phyloP scores from a whole-genome alignment of 106 monocot genomes.

The Alisma plantagoaquatica region DNA sequence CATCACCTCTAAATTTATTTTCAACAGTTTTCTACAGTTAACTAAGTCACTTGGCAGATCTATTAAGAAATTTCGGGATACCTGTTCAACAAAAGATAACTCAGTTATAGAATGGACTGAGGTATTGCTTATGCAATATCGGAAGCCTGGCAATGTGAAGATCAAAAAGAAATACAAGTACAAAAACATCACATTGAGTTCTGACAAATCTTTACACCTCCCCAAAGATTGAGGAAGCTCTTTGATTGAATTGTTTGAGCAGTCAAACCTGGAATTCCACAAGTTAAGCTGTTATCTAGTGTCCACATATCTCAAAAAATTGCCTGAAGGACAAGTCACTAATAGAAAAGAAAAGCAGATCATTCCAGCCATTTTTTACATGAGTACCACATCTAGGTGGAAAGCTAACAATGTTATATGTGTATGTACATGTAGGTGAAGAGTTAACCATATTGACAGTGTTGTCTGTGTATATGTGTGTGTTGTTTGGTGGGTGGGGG shows the following conservation, averaged over 20 bases:
- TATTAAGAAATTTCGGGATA: conserved; percentile 49
- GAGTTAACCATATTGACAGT: too few relatives aligned
- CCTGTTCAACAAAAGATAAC: conserved; percentile 19
- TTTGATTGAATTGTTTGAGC: conserved; percentile 71
- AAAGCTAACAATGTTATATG: too few relatives aligned
- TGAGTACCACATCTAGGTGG: not conserved
- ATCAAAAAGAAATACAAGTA: not conserved
- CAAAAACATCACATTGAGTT: conserved; percentile 56
- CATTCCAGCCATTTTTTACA: not conserved
- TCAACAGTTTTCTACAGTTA: conserved; percentile 63
- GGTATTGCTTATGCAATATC: not conserved
- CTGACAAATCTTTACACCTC: conserved; percentile 54
- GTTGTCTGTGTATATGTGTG: too few relatives aligned
- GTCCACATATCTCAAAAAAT: not conserved
- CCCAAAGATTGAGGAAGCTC: conserved; percentile 76
- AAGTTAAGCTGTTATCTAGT: not conserved
- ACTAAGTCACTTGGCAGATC: conserved; percentile 63
- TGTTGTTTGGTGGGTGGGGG: too few relatives aligned
- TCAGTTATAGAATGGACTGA: not conserved
- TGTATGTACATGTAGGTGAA: too few relatives aligned
- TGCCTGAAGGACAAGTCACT: not conserved
- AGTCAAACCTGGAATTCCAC: conserved; percentile 65
- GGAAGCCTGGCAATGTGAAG: too few relatives aligned
- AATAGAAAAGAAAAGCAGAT: not conserved
- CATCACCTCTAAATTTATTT: conserved; percentile 79